phyloP scores from a whole-genome alignment of 805 yeast genomes.

The Barnettozyma vustinii region DNA sequence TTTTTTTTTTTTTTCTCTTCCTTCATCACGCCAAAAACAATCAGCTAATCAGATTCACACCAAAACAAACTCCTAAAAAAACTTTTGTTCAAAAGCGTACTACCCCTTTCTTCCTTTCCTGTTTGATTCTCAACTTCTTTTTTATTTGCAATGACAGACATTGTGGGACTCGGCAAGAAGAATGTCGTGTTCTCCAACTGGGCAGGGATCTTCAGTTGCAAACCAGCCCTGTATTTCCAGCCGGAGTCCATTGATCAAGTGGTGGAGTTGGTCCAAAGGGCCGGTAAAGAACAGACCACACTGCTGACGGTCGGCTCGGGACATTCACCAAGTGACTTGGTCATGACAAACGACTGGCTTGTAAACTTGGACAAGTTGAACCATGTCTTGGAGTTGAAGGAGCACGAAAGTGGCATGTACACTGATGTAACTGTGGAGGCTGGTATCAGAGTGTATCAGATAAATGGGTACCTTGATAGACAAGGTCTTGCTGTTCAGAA shows the following conservation, averaged over 20 bases:
- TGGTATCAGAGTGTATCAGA: constrained; percentile 72
- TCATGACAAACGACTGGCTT: constrained; percentile 85
- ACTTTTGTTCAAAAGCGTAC: neutral
- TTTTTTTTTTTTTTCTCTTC: neutral
- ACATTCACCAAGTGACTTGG: constrained; percentile 89
- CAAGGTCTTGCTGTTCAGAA: constrained; percentile 80
- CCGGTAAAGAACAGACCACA: constrained; percentile 54
- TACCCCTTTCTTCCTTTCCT: neutral
- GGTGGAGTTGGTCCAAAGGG: constrained; percentile 57
- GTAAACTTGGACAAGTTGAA: constrained; percentile 77
- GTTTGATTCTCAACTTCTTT: no score
- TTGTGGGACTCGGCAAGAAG: constrained; percentile 26
- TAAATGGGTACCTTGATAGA: constrained; percentile 59
- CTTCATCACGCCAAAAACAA: neutral
- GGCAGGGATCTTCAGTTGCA: constrained; percentile 85
- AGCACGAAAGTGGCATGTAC: constrained; percentile 53
- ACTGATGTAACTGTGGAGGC: constrained; percentile 95
- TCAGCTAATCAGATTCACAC: constrained; percentile 7
- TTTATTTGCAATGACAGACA: constrained; percentile 4
- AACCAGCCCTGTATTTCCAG: constrained; percentile 74
- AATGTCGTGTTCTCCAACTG: constrained; percentile 45
- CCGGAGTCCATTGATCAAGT: constrained; percentile 72
- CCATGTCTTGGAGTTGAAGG: constrained; percentile 43
- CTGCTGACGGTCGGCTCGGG: constrained; percentile 88
- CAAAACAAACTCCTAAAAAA: neutral